Evolutionary conservation across 2,329 filamentous ascomycete species (phyloP), one percentile per base, ranked within the genome.

Genomic region (Fusarium torreyae): DNA sequence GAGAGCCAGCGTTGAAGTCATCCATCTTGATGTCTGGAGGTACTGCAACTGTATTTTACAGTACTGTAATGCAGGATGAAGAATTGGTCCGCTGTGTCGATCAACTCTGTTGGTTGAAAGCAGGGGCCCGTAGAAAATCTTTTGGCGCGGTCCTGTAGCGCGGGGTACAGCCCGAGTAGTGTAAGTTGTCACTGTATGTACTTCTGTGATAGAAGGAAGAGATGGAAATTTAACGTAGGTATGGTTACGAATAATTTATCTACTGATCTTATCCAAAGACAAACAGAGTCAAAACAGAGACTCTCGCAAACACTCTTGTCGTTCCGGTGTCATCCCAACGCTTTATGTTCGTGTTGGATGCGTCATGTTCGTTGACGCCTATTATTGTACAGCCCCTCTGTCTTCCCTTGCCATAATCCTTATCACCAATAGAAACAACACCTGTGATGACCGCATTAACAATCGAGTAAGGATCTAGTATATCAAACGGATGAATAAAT

Each of bases 21-120:
- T 74, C 74, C 74, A 77, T 77, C 51, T 62, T 66, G 52, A 38
- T n/a, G 58, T 52, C 59, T 61, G 45, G 34, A 68, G 28, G 46
- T 45, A 66, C 60, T 53, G 55, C n/a, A 45, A 52, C 22, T 20
- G 34, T n/a, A 65, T 60, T 44, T 28, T 65, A 65, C 56, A 49
- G 63, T 62, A 70, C 60, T 64, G 68, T 70, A 74, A 74, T 74
- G 71, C 64, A 74, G 62, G 71, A 74, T 72, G 72, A 74, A 75
- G 71, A 74, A 71, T 71, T 71, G 69, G 64, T 69, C 51, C 60
- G 66, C 39, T 57, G 43, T 39, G 66, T 70, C 48, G 66, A 69
- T 69, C 66, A 60, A 64, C 50, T 67, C 63, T 57, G 57, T 50
- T 69, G 58, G 52, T 45, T 56, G 39, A 52, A 58, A 57, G 67